Conservation (phyloP, 1,139 yeast genomes). For the Saccharomyces hybrid region DNA sequence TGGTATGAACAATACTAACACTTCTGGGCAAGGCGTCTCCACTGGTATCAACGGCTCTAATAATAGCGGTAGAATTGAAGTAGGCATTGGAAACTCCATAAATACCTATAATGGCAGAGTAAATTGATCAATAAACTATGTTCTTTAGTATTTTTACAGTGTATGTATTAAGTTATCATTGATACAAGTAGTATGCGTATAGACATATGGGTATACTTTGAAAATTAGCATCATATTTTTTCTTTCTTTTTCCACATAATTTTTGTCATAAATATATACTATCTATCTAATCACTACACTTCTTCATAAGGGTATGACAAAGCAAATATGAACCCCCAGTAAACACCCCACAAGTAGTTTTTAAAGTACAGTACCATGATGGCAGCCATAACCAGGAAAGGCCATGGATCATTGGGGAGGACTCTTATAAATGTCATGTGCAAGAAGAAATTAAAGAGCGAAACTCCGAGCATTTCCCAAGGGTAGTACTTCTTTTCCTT, state of each 20-base stretch:
- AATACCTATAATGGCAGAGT: conserved; percentile 22
- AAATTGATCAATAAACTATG: conserved; percentile 9
- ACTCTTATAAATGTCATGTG: conserved; percentile 14
- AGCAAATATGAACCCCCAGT: conserved; percentile 8
- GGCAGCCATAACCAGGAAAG: conserved; percentile 14
- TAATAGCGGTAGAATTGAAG: conserved; percentile 19
- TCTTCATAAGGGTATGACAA: background rate
- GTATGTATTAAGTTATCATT: background rate
- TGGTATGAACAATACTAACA: background rate
- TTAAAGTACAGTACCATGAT: conserved; percentile 11
- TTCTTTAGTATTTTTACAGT: background rate
- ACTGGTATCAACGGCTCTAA: background rate
- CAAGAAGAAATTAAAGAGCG: conserved; percentile 10
- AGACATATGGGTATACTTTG: no score
- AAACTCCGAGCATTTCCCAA: conserved; percentile 17
- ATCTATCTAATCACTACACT: background rate
- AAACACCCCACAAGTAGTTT: conserved; percentile 7
- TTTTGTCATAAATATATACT: background rate
- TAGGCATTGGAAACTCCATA: conserved; percentile 17
- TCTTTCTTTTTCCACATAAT: background rate
- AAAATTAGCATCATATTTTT: no score
- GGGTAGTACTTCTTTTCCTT: conserved; percentile 12
- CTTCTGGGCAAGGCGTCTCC: background rate
- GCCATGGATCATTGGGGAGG: conserved; percentile 17
- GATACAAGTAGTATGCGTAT: background rate